Percentiles rank a stretch among this genome's conserved stretches.
Conservation (phyloP, 352 stramenopile species). For the Globisporangium spinosum region DNA sequence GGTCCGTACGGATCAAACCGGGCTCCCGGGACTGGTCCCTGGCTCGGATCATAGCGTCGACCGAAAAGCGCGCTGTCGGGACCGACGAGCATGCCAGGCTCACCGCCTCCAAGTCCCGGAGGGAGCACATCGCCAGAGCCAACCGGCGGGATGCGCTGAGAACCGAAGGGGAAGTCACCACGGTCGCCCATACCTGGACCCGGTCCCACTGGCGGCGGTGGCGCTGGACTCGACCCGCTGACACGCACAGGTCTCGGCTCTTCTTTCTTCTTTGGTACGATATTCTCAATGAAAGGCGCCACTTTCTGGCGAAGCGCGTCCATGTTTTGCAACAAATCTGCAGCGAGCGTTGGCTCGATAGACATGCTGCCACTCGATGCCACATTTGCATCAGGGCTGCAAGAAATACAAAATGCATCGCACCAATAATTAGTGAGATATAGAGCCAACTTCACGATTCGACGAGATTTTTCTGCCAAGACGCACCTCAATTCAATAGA, state of each 20-base stretch:
- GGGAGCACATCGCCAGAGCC: constrained; percentile 67
- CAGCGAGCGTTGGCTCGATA: constrained; percentile 23
- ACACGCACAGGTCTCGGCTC: not conserved
- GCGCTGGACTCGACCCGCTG: not conserved
- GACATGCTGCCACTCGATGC: not conserved
- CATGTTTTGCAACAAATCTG: constrained; percentile 49
- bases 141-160: constrained; percentile 24
- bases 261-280: constrained; percentile 43
- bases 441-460: not conserved
- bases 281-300: constrained; percentile 50
- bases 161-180: constrained; percentile 12
- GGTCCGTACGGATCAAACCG: constrained; percentile 85
- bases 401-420: not conserved
- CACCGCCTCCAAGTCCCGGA: constrained; percentile 48
- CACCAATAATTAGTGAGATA: not conserved
- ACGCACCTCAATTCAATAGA: constrained; percentile 69
- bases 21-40: constrained; percentile 61
- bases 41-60: constrained; percentile 43
- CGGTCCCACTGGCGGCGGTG: not conserved
- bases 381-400: constrained; percentile 12
- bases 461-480: not conserved
- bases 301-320: constrained; percentile 43
- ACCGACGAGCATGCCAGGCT: constrained; percentile 71
- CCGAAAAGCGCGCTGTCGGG: constrained; percentile 75
- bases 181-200: not conserved